These are phyloP conservation scores for Epichloe elymi DNA, from an alignment of 2,329 filamentous ascomycete species.

Conservation along the genomic window DNA sequence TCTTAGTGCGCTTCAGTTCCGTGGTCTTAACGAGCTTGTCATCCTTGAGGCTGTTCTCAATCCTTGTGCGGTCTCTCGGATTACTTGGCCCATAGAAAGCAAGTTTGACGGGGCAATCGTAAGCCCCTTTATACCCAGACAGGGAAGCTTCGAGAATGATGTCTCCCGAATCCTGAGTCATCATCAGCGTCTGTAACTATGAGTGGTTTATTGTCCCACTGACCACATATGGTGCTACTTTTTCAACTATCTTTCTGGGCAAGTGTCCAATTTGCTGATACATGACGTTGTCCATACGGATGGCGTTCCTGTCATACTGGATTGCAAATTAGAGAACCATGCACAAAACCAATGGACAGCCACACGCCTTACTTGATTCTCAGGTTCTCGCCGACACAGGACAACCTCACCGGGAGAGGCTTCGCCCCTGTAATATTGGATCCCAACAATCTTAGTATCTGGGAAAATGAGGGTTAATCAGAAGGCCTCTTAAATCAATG, in stretches of 20 bases:
- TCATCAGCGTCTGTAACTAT: background rate
- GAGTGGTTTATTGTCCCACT: constrained; percentile 8
- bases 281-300: constrained; percentile 65
- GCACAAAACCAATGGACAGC: background rate
- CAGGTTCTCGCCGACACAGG: constrained; percentile 49
- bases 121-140: constrained; percentile 50
- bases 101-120: constrained; percentile 59
- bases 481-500: background rate
- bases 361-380: constrained; percentile 35
- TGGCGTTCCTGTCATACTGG: constrained; percentile 62
- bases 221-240: constrained; percentile 61
- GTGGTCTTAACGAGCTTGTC: constrained; percentile 50
- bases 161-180: constrained; percentile 36
- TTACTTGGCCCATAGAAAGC: constrained; percentile 56
- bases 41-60: constrained; percentile 49
- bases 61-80: constrained; percentile 31
- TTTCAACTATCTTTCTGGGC: constrained; percentile 51
- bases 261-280: constrained; percentile 68
- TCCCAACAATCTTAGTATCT: constrained; percentile 39
- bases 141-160: constrained; percentile 58
- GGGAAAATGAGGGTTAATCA: background rate
- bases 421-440: constrained; percentile 47
- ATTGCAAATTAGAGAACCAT: background rate
- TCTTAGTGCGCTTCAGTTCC: constrained; percentile 41
- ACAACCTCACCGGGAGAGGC: constrained; percentile 52